Percentiles rank a stretch among this genome's conserved stretches.
Evolutionary conservation across 306 rosid species (phyloP).

Genomic region (Dryas octopetala): DNA sequence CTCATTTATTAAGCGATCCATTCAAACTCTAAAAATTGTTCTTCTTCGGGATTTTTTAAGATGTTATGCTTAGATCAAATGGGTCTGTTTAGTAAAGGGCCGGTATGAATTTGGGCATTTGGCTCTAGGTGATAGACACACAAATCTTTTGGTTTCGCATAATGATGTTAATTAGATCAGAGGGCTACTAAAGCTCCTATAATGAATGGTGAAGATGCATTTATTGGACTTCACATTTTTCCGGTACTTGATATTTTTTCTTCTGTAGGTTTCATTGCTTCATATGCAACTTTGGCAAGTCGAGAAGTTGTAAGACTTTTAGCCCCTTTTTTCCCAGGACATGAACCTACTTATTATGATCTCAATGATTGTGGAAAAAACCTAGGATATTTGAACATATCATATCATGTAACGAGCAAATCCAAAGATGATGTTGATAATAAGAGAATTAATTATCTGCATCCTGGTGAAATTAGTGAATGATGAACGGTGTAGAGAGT

Average conservation of each 20-base stretch:
- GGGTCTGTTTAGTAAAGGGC: not conserved
- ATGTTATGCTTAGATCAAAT: not conserved
- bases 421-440: too few relatives aligned
- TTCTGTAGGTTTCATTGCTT: slow-evolving; percentile 91
- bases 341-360: slow-evolving; percentile 10
- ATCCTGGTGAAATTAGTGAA: too few relatives aligned
- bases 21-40: not conserved
- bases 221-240: not conserved
- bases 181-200: slow-evolving; percentile 74
- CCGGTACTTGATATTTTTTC: slow-evolving; percentile 38
- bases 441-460: too few relatives aligned
- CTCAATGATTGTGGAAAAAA: slow-evolving; percentile 5
- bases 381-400: slow-evolving; percentile 22
- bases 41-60: not conserved
- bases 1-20: too few relatives aligned
- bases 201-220: slow-evolving; percentile 10
- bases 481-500: too few relatives aligned
- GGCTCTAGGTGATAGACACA: slow-evolving; percentile 71
- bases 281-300: slow-evolving; percentile 90
- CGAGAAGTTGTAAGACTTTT: slow-evolving; percentile 84
- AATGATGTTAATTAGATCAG: slow-evolving; percentile 97
- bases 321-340: slow-evolving; percentile 16
- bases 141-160: slow-evolving; percentile 94
- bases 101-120: slow-evolving; percentile 22
- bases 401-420: not conserved